Evolutionary conservation across 352 stramenopile species (phyloP).

Genomic region (Aphanomyces stellatus): DNA sequence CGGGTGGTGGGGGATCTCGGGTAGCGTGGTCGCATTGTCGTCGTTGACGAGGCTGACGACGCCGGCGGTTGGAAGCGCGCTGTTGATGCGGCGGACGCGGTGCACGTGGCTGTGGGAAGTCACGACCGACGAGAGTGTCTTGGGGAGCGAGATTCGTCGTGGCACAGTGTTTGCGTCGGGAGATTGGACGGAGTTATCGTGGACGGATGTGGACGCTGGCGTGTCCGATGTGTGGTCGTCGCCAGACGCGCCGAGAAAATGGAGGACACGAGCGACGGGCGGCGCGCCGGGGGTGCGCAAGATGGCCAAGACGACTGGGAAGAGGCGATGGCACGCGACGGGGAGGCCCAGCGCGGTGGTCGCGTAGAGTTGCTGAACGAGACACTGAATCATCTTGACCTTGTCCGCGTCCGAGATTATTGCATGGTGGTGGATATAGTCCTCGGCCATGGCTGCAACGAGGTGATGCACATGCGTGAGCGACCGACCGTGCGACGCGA

Average conservation of each 20-base stretch:
- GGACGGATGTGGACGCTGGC: too few relatives aligned
- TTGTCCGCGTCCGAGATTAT: not conserved
- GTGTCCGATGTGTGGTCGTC: too few relatives aligned
- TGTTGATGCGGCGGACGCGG: slow-evolving; percentile 5
- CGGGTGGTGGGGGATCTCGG: not conserved
- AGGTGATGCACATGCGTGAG: not conserved
- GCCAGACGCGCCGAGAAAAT: not conserved
- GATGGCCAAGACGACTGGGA: not conserved
- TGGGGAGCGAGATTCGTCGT: not conserved
- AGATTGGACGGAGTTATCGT: not conserved
- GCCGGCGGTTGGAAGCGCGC: not conserved
- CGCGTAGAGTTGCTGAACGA: not conserved
- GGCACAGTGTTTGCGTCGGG: not conserved
- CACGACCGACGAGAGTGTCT: not conserved
- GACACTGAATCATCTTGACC: not conserved
- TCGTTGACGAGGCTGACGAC: too few relatives aligned
- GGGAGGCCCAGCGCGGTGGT: not conserved
- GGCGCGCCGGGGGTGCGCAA: not conserved
- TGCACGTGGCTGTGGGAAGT: not conserved
- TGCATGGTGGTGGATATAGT: not conserved
- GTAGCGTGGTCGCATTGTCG: not conserved
- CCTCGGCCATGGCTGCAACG: not conserved
- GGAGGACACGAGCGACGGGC: not conserved
- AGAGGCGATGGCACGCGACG: not conserved
- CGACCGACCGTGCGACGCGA: not conserved